Percentiles rank a stretch among this genome's conserved stretches.
Conservation (phyloP, 805 yeast genomes). For the Wickerhamiella sergipiensis region DNA sequence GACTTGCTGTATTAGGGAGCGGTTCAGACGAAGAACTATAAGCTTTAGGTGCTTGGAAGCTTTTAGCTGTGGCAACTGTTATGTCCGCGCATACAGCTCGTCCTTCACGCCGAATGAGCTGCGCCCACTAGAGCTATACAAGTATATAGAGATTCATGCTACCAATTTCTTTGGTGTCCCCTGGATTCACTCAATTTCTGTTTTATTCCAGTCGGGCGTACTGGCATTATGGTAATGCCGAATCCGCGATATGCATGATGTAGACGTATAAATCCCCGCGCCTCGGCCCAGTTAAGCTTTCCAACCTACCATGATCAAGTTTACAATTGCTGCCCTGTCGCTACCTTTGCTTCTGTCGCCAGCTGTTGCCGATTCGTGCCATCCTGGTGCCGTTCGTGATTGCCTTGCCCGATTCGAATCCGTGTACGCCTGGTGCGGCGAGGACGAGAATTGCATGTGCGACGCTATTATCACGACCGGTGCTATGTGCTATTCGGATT, state of each 20-base stretch:
- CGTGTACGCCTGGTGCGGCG: constrained; percentile 8
- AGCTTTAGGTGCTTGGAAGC: too few relatives aligned
- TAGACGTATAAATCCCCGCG: neutral
- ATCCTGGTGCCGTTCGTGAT: constrained; percentile 7
- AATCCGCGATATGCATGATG: neutral
- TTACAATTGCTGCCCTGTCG: neutral
- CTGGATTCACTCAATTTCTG: too few relatives aligned
- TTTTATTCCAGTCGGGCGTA: neutral
- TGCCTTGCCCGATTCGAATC: constrained; percentile 11
- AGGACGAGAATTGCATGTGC: constrained; percentile 14
- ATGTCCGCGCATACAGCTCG: too few relatives aligned
- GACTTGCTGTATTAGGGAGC: too few relatives aligned
- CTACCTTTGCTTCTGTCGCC: neutral
- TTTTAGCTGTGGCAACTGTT: too few relatives aligned
- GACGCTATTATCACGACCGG: constrained; percentile 8
- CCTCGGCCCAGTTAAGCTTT: neutral
- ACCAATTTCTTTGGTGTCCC: too few relatives aligned
- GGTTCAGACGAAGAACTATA: too few relatives aligned
- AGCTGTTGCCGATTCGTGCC: constrained; percentile 7
- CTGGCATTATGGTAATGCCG: neutral
- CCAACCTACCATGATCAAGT: neutral
- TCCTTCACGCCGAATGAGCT: too few relatives aligned
- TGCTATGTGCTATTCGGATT: constrained; percentile 15
- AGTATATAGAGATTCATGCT: too few relatives aligned
- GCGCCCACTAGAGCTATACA: too few relatives aligned